Percentiles rank a stretch among this genome's conserved stretches.
These are phyloP conservation scores for Phalaenopsis equestris DNA, from an alignment of 106 monocot genomes.

Conservation along the genomic window DNA sequence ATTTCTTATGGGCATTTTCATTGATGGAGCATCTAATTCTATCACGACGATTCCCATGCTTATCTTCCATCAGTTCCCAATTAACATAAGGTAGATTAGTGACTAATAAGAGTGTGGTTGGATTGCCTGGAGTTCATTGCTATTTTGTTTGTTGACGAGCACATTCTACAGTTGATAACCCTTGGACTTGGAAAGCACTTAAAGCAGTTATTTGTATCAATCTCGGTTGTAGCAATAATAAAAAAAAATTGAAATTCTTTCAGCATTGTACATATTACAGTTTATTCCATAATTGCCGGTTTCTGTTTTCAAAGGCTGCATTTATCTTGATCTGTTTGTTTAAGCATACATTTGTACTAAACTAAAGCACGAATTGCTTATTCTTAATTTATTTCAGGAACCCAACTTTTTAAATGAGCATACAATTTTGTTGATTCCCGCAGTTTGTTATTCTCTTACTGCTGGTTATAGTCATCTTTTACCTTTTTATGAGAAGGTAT, in stretches of 20 bases:
- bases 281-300: neutral
- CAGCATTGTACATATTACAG: neutral
- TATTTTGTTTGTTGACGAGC: too few species aligned
- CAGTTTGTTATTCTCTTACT: constrained; percentile 60
- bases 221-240: too few species aligned
- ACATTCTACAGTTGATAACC: too few species aligned
- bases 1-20: too few species aligned
- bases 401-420: constrained; percentile 37
- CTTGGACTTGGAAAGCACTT: too few species aligned
- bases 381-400: constrained; percentile 35
- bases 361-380: neutral
- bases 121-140: too few species aligned
- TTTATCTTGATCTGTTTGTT: neutral
- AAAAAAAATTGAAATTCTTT: neutral
- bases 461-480: constrained; percentile 47
- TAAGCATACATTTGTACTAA: neutral
- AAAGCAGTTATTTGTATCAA: too few species aligned
- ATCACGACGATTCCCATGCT: too few species aligned
- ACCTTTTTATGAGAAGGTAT: constrained; percentile 16
- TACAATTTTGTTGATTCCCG: constrained; percentile 41
- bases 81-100: too few species aligned
- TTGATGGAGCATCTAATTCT: too few species aligned
- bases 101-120: too few species aligned
- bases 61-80: too few species aligned
- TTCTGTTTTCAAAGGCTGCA: neutral